Conservation (phyloP, 495 filamentous ascomycete species). For the Trypethelium eluteriae region DNA sequence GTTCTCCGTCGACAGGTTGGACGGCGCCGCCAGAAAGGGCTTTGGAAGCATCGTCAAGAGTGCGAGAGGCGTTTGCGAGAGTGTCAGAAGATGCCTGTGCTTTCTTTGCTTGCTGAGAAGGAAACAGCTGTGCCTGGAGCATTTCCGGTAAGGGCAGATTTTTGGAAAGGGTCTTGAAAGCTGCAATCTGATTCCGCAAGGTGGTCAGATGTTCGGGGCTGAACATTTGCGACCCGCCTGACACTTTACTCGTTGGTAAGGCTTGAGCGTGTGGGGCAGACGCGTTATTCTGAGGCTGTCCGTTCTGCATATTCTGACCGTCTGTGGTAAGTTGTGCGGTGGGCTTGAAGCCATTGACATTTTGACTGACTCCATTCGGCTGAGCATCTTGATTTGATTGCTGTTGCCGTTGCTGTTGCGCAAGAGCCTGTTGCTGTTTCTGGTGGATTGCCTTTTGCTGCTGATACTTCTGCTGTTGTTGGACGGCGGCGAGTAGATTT, state of each 20-base stretch:
- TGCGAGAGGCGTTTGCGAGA: conserved; percentile 45
- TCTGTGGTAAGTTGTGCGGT: conserved; percentile 35
- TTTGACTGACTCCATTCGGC: conserved; percentile 20
- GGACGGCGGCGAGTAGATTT: conserved; percentile 56
- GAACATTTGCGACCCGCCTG: conserved; percentile 43
- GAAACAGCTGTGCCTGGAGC: conserved; percentile 68
- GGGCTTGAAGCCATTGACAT: conserved; percentile 16
- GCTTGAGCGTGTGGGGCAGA: conserved; percentile 14
- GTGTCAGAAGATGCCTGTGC: conserved; percentile 51
- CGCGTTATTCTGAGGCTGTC: conserved; percentile 18
- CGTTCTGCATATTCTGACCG: conserved; percentile 26
- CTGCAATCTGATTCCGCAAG: conserved; percentile 68
- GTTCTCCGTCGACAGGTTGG: conserved; percentile 20
- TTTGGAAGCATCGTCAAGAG: conserved; percentile 46
- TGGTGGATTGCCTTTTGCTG: conserved; percentile 46
- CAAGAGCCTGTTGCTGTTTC: conserved; percentile 37
- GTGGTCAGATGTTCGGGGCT: conserved; percentile 61
- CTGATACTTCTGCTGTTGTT: conserved; percentile 52
- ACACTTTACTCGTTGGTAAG: conserved; percentile 33
- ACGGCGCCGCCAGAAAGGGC: conserved; percentile 16
- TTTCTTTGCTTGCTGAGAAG: conserved; percentile 57
- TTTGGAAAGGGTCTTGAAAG: conserved; percentile 74
- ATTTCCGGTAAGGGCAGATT: conserved; percentile 67
- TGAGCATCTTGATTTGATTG: conserved; percentile 44
- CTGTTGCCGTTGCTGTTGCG: conserved; percentile 41